These are phyloP conservation scores for Coelastrella sp. DNA, from an alignment of 139 green algal genomes.

Conservation along the genomic window DNA sequence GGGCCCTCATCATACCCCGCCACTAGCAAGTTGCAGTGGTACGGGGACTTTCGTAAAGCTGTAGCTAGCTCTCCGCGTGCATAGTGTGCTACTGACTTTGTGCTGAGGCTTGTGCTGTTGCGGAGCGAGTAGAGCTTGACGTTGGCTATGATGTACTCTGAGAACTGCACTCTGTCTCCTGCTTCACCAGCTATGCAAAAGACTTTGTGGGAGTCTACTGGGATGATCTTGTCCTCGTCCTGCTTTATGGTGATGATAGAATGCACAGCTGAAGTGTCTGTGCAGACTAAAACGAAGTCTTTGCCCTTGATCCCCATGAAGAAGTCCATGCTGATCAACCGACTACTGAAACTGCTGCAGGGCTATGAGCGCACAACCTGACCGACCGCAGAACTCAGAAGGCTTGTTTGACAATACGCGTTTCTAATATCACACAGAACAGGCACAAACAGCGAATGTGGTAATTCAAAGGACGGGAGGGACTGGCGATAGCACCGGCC, in stretches of 20 bases:
- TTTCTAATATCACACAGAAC: no score
- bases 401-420: no score
- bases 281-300: conserved; percentile 97
- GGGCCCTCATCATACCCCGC: conserved; percentile 91
- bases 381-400: no score
- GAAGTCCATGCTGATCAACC: conserved; percentile 65
- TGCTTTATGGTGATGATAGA: conserved; percentile 98
- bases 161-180: conserved; percentile 93
- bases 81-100: conserved; percentile 93
- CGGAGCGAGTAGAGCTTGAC: conserved; percentile 92
- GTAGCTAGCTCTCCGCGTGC: conserved; percentile 94
- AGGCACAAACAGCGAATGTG: no score
- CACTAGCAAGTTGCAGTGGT: conserved; percentile 96
- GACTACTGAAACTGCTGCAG: not conserved
- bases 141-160: conserved; percentile 94
- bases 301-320: conserved; percentile 80
- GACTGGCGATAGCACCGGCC: no score
- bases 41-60: conserved; percentile 92
- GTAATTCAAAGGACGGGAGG: no score
- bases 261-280: conserved; percentile 89
- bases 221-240: conserved; percentile 96
- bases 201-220: conserved; percentile 90
- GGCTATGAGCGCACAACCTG: no score
- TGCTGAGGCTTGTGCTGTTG: conserved; percentile 88
- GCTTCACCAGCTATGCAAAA: conserved; percentile 92